Evolutionary conservation across 1,284 basidiomycete genomes (phyloP).

Genomic region (Ceratobasidium papillatum): DNA sequence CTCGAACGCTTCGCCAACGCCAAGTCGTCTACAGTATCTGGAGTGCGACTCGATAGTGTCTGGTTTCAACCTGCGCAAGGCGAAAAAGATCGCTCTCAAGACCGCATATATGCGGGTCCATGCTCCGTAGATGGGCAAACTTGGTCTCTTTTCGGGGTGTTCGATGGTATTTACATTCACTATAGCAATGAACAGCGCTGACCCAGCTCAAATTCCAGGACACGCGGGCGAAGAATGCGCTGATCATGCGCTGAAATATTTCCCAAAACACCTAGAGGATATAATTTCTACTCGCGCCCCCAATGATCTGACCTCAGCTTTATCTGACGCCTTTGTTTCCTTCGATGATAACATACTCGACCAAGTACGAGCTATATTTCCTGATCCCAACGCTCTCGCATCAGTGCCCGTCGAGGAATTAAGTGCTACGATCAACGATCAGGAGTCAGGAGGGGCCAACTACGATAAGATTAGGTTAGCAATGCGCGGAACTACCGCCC

Average conservation of each 20-base stretch:
- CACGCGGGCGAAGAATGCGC: slow-evolving; percentile 39
- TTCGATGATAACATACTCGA: slow-evolving; percentile 23
- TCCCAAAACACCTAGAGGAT: slow-evolving; percentile 19
- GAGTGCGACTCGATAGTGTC: slow-evolving; percentile 36
- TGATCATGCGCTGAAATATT: slow-evolving; percentile 17
- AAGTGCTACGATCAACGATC: slow-evolving; percentile 16
- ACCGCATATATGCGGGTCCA: slow-evolving; percentile 28
- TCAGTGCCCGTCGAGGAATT: not conserved
- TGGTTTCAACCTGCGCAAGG: slow-evolving; percentile 39
- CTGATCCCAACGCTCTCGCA: not conserved
- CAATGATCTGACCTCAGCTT: not conserved
- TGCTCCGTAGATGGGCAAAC: not conserved
- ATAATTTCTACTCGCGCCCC: not conserved
- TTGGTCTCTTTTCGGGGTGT: slow-evolving; percentile 33
- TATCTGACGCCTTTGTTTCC: slow-evolving; percentile 16
- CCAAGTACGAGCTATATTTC: slow-evolving; percentile 28
- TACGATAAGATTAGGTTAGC: slow-evolving; percentile 70
- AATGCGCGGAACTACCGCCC: slow-evolving; percentile 77
- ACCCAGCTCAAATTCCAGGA: not conserved
- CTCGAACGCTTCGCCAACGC: slow-evolving; percentile 18
- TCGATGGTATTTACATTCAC: slow-evolving; percentile 21
- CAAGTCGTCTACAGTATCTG: slow-evolving; percentile 6
- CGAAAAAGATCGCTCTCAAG: slow-evolving; percentile 36
- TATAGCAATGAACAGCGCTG: not conserved
- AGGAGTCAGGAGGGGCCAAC: slow-evolving; percentile 62